phyloP scores from a whole-genome alignment of 305 asterid genomes.

The Solanum hybrid region DNA sequence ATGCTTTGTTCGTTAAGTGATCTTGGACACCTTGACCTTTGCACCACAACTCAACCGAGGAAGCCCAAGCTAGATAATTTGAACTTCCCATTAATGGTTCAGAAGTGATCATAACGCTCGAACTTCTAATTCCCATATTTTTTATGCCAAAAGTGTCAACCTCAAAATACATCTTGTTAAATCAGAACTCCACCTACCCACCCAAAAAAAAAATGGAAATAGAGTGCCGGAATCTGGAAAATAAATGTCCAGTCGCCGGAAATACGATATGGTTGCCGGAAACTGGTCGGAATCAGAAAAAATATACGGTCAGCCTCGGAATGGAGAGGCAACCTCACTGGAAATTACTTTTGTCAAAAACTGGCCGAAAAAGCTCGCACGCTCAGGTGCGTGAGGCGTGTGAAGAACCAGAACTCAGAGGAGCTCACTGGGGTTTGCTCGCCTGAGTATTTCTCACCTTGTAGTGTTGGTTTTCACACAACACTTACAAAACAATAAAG shows the following conservation, averaged over 20 bases:
- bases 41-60: background rate
- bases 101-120: background rate
- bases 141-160: background rate
- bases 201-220: background rate
- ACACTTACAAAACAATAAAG: background rate
- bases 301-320: background rate
- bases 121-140: background rate
- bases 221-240: background rate
- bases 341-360: background rate
- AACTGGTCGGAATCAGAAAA: background rate
- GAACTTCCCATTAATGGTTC: background rate
- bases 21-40: background rate
- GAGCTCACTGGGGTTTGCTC: background rate
- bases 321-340: background rate
- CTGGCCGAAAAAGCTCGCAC: background rate
- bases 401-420: background rate
- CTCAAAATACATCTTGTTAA: background rate
- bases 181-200: background rate
- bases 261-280: background rate
- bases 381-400: background rate
- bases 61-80: background rate
- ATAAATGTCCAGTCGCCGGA: no score
- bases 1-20: background rate
- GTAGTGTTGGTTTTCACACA: background rate
- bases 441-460: background rate